Percentiles rank a stretch among this genome's conserved stretches.
Conservation (phyloP, 2,329 filamentous ascomycete species). For the Aspergillus sergii region DNA sequence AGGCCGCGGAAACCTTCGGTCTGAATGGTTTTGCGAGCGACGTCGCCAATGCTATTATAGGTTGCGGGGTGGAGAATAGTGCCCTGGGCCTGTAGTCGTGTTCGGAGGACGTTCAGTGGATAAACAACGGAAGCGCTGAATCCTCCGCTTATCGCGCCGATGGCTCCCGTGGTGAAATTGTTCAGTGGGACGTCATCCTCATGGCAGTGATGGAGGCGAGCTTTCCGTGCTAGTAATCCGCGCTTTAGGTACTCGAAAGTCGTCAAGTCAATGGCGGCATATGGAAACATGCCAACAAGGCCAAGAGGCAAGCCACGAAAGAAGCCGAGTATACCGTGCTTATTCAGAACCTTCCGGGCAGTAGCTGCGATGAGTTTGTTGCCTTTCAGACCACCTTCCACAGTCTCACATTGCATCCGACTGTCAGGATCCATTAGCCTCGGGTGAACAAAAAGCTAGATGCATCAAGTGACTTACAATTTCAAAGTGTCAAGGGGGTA, state of each 20-base stretch:
- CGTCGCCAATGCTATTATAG: conserved; percentile 89
- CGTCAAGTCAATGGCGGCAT: conserved; percentile 93
- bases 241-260: conserved; percentile 93
- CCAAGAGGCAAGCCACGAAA: conserved; percentile 95
- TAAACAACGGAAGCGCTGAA: conserved; percentile 94
- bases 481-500: conserved; percentile 79
- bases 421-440: conserved; percentile 37
- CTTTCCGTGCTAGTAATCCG: conserved; percentile 69
- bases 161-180: conserved; percentile 81
- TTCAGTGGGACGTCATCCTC: conserved; percentile 81
- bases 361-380: conserved; percentile 82
- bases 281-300: conserved; percentile 94
- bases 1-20: conserved; percentile 83
- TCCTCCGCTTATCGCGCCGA: conserved; percentile 88
- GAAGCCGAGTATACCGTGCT: conserved; percentile 73
- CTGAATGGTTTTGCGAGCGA: conserved; percentile 77
- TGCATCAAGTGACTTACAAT: conserved; percentile 51
- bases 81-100: conserved; percentile 89
- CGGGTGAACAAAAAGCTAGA: not conserved
- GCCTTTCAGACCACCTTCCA: conserved; percentile 79
- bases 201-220: conserved; percentile 68
- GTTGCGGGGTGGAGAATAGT: conserved; percentile 88
- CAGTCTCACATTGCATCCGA: conserved; percentile 92
- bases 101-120: conserved; percentile 89
- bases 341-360: conserved; percentile 80